Evolutionary conservation across 163 green algal genomes (phyloP).

Genomic region (Smithsoniella earleae): DNA sequence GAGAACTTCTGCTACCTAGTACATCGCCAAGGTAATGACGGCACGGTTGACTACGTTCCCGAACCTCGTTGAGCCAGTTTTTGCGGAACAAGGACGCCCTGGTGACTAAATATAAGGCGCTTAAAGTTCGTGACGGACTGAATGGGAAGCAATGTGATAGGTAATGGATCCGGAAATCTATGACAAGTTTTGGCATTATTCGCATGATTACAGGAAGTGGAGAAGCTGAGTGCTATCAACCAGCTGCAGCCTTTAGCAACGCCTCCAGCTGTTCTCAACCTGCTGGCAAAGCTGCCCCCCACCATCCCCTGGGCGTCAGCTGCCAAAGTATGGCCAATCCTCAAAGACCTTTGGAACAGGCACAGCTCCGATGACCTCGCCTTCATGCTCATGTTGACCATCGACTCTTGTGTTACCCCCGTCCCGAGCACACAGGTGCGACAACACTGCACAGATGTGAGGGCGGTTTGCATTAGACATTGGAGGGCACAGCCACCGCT

Average conservation of each 20-base stretch:
- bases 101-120: background rate
- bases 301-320: background rate
- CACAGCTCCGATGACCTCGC: slow-evolving; percentile 62
- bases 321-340: background rate
- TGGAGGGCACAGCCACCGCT: too few species aligned
- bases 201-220: slow-evolving; percentile 3
- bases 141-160: background rate
- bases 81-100: too few species aligned
- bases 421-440: slow-evolving; percentile 31
- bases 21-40: too few species aligned
- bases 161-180: background rate
- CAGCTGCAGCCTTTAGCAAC: background rate
- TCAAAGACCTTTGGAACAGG: slow-evolving; percentile 44
- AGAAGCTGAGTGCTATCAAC: background rate
- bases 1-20: too few species aligned
- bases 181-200: background rate
- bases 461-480: too few species aligned
- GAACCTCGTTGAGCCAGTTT: too few species aligned
- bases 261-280: background rate
- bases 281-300: background rate
- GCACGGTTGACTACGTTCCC: too few species aligned
- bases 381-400: slow-evolving; percentile 60
- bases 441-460: background rate
- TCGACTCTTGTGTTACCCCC: slow-evolving; percentile 55
- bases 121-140: background rate